These are phyloP conservation scores for Pyrenophora seminiperda DNA, from an alignment of 2,329 filamentous ascomycete genomes.

Conservation along the genomic window DNA sequence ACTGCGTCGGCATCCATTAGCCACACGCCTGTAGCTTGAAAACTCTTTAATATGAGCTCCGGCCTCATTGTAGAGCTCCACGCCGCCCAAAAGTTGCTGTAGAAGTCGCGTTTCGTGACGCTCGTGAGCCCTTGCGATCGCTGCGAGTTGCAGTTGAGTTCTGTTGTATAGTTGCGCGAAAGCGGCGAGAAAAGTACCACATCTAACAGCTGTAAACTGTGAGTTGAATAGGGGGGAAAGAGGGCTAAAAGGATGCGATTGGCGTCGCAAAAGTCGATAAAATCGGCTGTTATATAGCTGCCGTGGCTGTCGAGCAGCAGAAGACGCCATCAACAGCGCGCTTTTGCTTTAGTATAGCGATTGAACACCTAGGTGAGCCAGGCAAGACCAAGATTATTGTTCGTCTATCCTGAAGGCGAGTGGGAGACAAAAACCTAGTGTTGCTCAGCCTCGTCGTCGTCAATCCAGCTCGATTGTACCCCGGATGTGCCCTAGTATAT, in stretches of 20 bases:
- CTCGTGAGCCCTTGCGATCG: background rate
- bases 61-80: too few relatives aligned
- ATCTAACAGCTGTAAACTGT: background rate
- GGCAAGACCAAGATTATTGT: background rate
- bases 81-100: background rate
- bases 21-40: background rate
- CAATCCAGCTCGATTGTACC: slow-evolving; percentile 11
- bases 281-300: background rate
- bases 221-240: background rate
- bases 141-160: background rate
- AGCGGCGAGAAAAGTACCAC: background rate
- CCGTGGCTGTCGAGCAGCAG: background rate
- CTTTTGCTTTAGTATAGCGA: background rate
- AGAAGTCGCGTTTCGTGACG: background rate
- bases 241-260: background rate
- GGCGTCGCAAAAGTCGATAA: background rate
- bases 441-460: background rate
- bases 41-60: background rate
- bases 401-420: background rate
- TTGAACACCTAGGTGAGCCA: slow-evolving; percentile 1
- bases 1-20: background rate
- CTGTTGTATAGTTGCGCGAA: background rate
- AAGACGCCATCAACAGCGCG: background rate
- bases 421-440: background rate
- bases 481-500: slow-evolving; percentile 3